phyloP scores from a whole-genome alignment of 116 monocot species.

The Papilionanthe hybrid region DNA sequence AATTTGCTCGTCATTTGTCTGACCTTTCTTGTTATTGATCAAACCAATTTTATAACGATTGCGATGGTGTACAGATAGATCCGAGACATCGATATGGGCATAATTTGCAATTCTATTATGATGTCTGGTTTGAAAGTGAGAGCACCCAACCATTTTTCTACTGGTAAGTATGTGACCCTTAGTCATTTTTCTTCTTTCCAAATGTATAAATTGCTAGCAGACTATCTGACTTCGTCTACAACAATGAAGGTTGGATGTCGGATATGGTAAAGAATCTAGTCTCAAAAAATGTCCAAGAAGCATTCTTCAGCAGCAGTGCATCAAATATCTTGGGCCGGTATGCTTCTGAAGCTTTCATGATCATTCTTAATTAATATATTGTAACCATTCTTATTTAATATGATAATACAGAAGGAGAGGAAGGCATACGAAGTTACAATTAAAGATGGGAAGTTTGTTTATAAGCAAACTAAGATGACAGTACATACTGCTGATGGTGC shows the following conservation, averaged over 20 bases:
- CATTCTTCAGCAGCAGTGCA: constrained; percentile 68
- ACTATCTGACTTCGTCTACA: not conserved
- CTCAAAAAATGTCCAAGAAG: constrained; percentile 61
- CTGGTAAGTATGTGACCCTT: constrained; percentile 34
- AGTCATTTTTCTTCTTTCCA: not conserved
- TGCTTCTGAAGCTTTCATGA: not conserved
- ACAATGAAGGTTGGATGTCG: constrained; percentile 67
- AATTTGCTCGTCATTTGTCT: no score
- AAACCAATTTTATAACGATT: not conserved
- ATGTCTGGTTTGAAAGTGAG: constrained; percentile 65
- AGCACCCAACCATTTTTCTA: constrained; percentile 80
- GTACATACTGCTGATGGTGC: constrained; percentile 53
- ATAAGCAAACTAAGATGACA: constrained; percentile 31
- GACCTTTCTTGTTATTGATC: no score
- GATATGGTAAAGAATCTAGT: constrained; percentile 71
- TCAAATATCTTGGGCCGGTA: constrained; percentile 86
- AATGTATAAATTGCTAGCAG: not conserved
- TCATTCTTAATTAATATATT: not conserved
- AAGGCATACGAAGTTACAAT: constrained; percentile 65
- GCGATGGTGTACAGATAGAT: constrained; percentile 46
- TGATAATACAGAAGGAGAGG: constrained; percentile 58
- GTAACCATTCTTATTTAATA: not conserved
- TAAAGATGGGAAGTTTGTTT: constrained; percentile 53
- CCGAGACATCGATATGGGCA: constrained; percentile 82
- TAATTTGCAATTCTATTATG: constrained; percentile 71